Percentiles rank a stretch among this genome's conserved stretches.
These are phyloP conservation scores for Colletotrichum salicis DNA, from an alignment of 2,329 filamentous ascomycete species.

Conservation along the genomic window DNA sequence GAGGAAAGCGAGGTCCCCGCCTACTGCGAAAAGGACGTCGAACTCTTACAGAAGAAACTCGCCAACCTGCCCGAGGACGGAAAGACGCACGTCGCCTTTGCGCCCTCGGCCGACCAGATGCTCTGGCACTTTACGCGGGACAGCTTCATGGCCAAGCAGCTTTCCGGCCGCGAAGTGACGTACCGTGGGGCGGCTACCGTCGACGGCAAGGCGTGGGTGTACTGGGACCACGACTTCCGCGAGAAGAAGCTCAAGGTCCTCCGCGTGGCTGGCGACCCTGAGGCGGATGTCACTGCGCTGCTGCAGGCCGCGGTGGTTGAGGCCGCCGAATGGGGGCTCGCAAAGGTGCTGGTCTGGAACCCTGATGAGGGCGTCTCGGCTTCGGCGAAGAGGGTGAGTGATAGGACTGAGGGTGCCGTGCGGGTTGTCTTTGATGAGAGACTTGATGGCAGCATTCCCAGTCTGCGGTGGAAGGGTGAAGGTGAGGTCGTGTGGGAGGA, in stretches of 20 bases:
- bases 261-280: slow-evolving; percentile 41
- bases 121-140: slow-evolving; percentile 48
- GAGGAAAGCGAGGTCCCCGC: slow-evolving; percentile 37
- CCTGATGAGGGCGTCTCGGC: slow-evolving; percentile 43
- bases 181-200: slow-evolving; percentile 41
- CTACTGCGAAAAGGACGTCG: slow-evolving; percentile 42
- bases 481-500: slow-evolving; percentile 45
- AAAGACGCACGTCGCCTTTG: slow-evolving; percentile 46
- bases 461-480: slow-evolving; percentile 47
- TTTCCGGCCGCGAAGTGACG: slow-evolving; percentile 36
- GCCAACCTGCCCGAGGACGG: slow-evolving; percentile 34
- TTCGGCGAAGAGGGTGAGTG: slow-evolving; percentile 44
- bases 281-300: slow-evolving; percentile 41
- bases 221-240: slow-evolving; percentile 50
- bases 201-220: slow-evolving; percentile 43
- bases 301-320: slow-evolving; percentile 48
- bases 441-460: slow-evolving; percentile 45
- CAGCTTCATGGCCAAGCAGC: slow-evolving; percentile 40
- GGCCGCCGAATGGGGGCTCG: slow-evolving; percentile 44
- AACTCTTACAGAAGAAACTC: slow-evolving; percentile 38
- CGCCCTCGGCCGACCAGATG: slow-evolving; percentile 44
- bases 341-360: slow-evolving; percentile 50
- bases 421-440: slow-evolving; percentile 45
- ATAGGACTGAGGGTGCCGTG: slow-evolving; percentile 50
- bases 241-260: slow-evolving; percentile 44